Evolutionary conservation across 768 basidiomycete species (phyloP), one percentile per base, ranked within the genome.

Genomic region (Dendrothele bispora): DNA sequence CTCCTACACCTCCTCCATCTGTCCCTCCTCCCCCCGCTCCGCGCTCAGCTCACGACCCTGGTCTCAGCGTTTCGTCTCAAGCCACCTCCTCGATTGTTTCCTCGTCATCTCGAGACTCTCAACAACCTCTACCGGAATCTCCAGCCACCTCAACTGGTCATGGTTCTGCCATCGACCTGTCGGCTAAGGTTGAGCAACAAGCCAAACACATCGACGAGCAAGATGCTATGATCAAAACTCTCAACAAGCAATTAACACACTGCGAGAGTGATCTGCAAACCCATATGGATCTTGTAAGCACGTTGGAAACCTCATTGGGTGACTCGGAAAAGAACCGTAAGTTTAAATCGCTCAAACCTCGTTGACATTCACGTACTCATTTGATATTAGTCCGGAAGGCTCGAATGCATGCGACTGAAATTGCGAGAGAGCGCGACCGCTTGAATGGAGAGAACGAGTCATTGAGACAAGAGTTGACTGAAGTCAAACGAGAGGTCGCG

Each of bases 281-380:
- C 22, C 91, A 95, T 60, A 91, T 93, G 80, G 91, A 95, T 63
- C 79, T 93, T 44, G 91, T 93, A 52, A 78, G 71, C 52, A 89
- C 86, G 8, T 75, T 95, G 21, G 91, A 95, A 68, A 79, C 84
- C 36, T 91, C 90, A 5, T 75, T 95, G 12, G 87, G 88, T 41
- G 93, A 95, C 58, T 90, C 91, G 18, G 94, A 95, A 71, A 91
- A 95, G 66, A 94, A 93, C 60, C 73, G 91, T 93, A 66, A 70
- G 91, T 81, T 40, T 55, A 29, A 53, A 49, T n/a, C 18, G 20
- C 34, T 36, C 18, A 46, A 27, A 21, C 21, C 2, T 35, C 22
- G 10, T 24, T 25, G 24, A 40, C 53, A 49, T 39, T 55, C 50
- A 37, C 45, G 54, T 24, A 32, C 37, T 53, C 10, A 32, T 46